Conservation (phyloP, 345 rosid genomes). For the Nephelium lappaceum region DNA sequence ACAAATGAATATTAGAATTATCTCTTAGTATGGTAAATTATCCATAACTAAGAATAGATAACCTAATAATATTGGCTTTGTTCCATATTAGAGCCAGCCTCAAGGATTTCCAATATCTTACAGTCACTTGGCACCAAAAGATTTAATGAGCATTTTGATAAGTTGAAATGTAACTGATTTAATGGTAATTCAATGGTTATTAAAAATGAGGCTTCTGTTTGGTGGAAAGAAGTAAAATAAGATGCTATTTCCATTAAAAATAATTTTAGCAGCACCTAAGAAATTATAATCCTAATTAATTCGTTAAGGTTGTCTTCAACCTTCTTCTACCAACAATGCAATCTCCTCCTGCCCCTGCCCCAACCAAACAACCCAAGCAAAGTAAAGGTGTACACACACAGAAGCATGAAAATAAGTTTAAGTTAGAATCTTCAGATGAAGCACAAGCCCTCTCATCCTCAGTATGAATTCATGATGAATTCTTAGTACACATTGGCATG, state of each 20-base stretch:
- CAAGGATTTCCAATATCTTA: not conserved
- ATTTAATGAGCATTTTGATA: not conserved
- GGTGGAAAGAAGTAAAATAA: not conserved
- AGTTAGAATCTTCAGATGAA: not conserved
- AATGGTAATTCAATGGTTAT: not conserved
- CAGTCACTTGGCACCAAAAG: not conserved
- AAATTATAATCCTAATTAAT: not conserved
- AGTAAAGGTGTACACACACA: not conserved
- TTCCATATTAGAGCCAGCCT: not conserved
- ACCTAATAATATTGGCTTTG: not conserved
- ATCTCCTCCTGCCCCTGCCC: not conserved
- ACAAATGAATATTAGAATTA: not conserved
- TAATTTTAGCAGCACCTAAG: not conserved
- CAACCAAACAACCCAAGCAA: not conserved
- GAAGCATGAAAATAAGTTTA: not conserved
- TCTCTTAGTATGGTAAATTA: not conserved
- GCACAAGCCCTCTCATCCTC: no score
- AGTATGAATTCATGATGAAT: not conserved
- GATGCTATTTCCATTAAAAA: not conserved
- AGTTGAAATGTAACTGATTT: not conserved
- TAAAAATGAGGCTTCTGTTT: not conserved
- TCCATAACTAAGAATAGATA: not conserved
- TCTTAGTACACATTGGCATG: not conserved
- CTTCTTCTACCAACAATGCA: not conserved
- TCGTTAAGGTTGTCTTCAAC: not conserved